Evolutionary conservation across 176 grass and related monocot genomes (phyloP), one percentile per base, ranked within the genome.

Genomic region (Tillandsia leiboldiana): DNA sequence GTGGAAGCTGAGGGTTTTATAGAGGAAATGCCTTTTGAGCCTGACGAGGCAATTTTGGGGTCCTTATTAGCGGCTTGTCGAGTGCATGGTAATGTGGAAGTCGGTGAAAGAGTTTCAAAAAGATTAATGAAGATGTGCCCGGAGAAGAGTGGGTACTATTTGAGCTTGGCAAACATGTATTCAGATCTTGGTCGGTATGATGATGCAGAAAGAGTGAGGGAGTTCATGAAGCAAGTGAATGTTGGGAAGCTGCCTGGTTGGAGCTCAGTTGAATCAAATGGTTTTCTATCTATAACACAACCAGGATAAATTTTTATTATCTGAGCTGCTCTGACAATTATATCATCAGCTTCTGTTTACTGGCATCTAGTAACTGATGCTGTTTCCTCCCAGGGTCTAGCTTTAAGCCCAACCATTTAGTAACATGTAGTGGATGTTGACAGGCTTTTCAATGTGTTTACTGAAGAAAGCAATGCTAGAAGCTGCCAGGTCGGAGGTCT

Each of bases 121-220:
- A 87, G 74, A 62, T 66, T 90, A 65, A 87, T 90, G 84, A 11
- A 28, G 54, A 82, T 84, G 84, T 72, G 49, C 69, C 91, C 83
- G 48, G 66, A 51, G 24, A 90, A 82, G 70, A 87, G 87, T 1
- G 91, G 91, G 13, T 90, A 80, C 54, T 95, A 85, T 73, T 81
- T 90, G 91, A 95, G 84, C 70, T 52, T 90, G 78, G 87, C 81
- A 66, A 95, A 95, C 79, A 78, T 95, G 78, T 90, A 90, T 83
- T 89, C 81, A 18, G 87, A 90, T 70, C 78, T 75, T 53, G 81
- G 86, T 27, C 85, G 81, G 73, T 90, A 84, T 64, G 61, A 0
- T 56, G 87, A 95, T 69, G 87, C 84, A 4, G 73, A 90, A 79
- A 90, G 78, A 80, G 28, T 95, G 80, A 87, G 81, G 69, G 78